A percentile compares a stretch with the other conserved stretches of the same genome.
These are phyloP conservation scores for Colletotrichum kahawae DNA, from an alignment of 2,329 filamentous ascomycete species.

Conservation along the genomic window DNA sequence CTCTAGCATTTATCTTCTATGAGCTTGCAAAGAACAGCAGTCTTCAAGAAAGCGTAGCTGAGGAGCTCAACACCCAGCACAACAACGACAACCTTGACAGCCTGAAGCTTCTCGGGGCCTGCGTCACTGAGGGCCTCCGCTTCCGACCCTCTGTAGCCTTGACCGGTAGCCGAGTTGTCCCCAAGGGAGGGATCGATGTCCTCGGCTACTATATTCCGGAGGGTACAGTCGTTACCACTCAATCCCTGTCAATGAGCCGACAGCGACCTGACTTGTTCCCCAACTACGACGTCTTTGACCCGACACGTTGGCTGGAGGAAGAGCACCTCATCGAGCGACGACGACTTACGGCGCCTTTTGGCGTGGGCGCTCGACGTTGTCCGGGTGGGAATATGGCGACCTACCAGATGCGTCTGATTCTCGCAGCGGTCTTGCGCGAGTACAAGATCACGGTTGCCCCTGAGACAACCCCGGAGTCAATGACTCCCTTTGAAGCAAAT, in stretches of 20 bases:
- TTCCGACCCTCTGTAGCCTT: background rate
- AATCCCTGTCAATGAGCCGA: background rate
- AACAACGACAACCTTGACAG: background rate
- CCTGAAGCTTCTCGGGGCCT: background rate
- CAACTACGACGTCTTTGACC: background rate
- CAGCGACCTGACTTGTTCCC: background rate
- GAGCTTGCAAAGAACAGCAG: conserved; percentile 13
- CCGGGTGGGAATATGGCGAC: background rate
- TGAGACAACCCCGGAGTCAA: background rate
- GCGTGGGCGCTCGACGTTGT: background rate
- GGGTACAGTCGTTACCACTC: background rate
- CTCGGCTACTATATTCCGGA: background rate
- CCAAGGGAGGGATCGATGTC: background rate
- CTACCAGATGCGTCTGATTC: background rate
- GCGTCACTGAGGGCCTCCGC: background rate
- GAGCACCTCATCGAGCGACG: background rate
- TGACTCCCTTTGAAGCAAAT: conserved; percentile 24
- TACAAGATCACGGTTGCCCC: background rate
- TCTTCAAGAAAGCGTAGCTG: background rate
- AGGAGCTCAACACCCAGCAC: conserved; percentile 1
- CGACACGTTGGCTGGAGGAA: background rate
- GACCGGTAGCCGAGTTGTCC: background rate
- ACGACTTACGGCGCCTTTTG: background rate
- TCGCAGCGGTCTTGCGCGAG: background rate
- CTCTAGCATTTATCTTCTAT: conserved; percentile 24